Percentiles rank a stretch among this genome's conserved stretches.
phyloP scores from a whole-genome alignment of 306 rosid genomes.

The Ochetophila trinervis region DNA sequence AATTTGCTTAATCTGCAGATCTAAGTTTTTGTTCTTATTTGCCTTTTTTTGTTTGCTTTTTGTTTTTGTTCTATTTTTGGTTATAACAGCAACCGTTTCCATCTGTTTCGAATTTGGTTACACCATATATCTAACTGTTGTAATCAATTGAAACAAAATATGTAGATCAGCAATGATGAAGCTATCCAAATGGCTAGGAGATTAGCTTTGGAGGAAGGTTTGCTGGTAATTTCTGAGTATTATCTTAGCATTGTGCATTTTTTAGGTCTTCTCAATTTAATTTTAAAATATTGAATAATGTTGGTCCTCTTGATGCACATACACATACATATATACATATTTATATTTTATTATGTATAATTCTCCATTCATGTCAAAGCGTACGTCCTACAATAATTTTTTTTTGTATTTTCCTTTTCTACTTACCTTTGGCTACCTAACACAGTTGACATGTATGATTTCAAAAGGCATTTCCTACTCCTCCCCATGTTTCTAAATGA shows the following conservation, averaged over 20 bases:
- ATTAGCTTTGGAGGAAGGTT: constrained; percentile 90
- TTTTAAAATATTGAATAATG: background rate
- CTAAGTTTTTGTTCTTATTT: background rate
- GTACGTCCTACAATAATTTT: constrained; percentile 4
- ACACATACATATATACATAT: background rate
- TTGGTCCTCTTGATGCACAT: too few relatives aligned
- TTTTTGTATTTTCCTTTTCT: background rate
- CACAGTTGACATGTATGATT: constrained; percentile 5
- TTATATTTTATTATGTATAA: background rate
- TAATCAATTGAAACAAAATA: constrained; percentile 8
- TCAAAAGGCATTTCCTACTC: background rate
- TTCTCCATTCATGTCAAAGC: too few relatives aligned
- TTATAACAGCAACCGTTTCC: background rate
- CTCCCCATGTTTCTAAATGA: background rate
- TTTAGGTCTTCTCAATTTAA: background rate
- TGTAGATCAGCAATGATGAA: constrained; percentile 72
- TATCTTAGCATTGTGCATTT: constrained; percentile 15
- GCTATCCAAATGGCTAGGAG: constrained; percentile 89
- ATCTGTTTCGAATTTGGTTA: background rate
- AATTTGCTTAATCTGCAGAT: constrained; percentile 2
- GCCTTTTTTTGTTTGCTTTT: background rate
- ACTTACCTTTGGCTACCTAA: constrained; percentile 18
- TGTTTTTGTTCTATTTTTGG: background rate
- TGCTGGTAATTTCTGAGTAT: constrained; percentile 53
- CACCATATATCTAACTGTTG: background rate